Evolutionary conservation across 768 basidiomycete species (phyloP), one percentile per base, ranked within the genome.

Genomic region (Favolaschia claudopus): DNA sequence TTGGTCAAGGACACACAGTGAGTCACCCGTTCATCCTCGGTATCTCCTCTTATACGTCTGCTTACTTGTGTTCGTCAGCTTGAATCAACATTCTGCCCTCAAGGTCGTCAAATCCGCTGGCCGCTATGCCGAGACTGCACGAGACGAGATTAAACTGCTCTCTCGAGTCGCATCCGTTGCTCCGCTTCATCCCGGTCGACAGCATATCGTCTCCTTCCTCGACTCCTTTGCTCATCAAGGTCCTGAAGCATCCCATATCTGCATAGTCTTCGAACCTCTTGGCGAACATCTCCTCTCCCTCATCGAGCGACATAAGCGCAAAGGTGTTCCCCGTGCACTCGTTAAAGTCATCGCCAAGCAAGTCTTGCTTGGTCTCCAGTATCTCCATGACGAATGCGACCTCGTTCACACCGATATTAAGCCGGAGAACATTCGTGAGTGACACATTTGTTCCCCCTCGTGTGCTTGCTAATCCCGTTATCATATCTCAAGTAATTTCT

Each of bases 91-190:
- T 74, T 93, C 93, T 40, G 95, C 95, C 15, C 85, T 97, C 71
- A 97, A 97, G 74, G 89, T 97, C 54, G 93, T 96, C 75, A 96
- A 96, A 77, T 96, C 95, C 27, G 96, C 95, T 20, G 87, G 88
- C 22, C 89, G 95, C 64, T 99, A 99, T 76, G 93, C 95, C 59
- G 96, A 98, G 72, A 98, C 96, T 5, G 96, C 96, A 27, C 85
- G 91, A 47, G 96, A 99, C 73, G 96, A 99, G 77, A 98, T 99
- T 74, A 93, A 95, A 72, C 85, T 98, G 31, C 84, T 95, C 36
- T 85, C 88, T 62, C 88, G 88, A 64, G 89, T 96, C 6, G 80
- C 85, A 50, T 81, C 85, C 19, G 82, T 85, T 72, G 89, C 86
- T 70, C 89, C 87, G n/a, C 69, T 78, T 2, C 95, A 96, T 70